Base-by-base conservation (phyloP, 352 stramenopile genomes). In the Phytopythium helicoides region DNA sequence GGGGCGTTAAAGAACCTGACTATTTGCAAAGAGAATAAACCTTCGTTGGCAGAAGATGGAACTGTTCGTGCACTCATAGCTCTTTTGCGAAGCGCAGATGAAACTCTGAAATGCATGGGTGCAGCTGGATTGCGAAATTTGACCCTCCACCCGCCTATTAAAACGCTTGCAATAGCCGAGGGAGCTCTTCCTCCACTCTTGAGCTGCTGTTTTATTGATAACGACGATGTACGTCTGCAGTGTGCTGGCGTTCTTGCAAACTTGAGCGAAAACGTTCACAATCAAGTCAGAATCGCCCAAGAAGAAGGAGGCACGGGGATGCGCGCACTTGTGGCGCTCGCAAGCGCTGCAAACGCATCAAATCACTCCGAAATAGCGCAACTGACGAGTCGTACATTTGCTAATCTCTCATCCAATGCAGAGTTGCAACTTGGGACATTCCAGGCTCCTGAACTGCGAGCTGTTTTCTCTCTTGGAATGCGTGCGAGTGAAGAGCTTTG, bases 391-490 rank as follows among this genome's bases (percentile, higher is more conserved):
- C 86, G 92, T 19, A 65, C 81, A 26, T 97, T 98, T 54, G 90
- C 87, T 7, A 94, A 94, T 38, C 57, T 98, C 31, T 97, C 92
- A 8, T 94, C 90, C 47, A 97, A 98, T 44, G 73, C 89, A 1
- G 92, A 98, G 49, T 97, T 97, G 57, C 87, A 96, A 38, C 64
- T 93, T 14, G 82, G 73, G 1, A 82, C 96, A 19, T 98, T 98
- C 62, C 75, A 77, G 14, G 56, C 71, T 6, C 66, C 86, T 21
- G 87, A 97, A 35, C 72, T 96, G 25, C 68, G 77, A 2, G 81
- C 87, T 0, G 52, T 96, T 44, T 92, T 96, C 54, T 76, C 65
- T 31, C 64, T 97, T 28, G 84, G 65, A 1, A 71, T 63, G 57
- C 48, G 44, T 1, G 92, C 67, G 10, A 54, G 56, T 0, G 88